A percentile compares a stretch with the other conserved stretches of the same genome.
These are phyloP conservation scores for Candida lessepsii DNA, from an alignment of 805 yeast species.

Conservation along the genomic window DNA sequence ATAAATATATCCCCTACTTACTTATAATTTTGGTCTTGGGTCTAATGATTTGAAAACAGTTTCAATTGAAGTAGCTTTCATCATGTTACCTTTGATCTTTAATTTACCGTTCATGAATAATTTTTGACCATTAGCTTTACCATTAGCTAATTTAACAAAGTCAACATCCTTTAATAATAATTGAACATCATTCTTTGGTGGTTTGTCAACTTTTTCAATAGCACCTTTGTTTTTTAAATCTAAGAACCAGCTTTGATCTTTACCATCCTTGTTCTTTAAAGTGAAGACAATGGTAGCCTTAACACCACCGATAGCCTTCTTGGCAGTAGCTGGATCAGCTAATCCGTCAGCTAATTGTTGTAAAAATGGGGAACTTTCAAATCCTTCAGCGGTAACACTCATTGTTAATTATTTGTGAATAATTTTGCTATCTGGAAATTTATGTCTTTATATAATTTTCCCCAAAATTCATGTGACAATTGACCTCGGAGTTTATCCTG, in stretches of 20 bases:
- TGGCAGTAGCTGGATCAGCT: constrained; percentile 31
- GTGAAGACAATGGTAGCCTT: constrained; percentile 65
- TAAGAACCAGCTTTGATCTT: constrained; percentile 61
- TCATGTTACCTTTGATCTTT: constrained; percentile 85
- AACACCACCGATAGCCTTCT: constrained; percentile 47
- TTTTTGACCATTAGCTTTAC: constrained; percentile 82
- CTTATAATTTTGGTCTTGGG: constrained; percentile 44
- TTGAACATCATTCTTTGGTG: constrained; percentile 59
- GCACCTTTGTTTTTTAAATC: constrained; percentile 64
- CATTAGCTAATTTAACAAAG: constrained; percentile 67
- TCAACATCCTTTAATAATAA: constrained; percentile 66
- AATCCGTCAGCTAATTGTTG: constrained; percentile 39
- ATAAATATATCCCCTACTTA: constrained; percentile 1
- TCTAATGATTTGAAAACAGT: constrained; percentile 55
- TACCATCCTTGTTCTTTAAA: constrained; percentile 59
- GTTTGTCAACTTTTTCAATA: constrained; percentile 40
- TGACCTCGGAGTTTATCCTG: constrained; percentile 8
- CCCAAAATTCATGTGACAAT: constrained; percentile 8
- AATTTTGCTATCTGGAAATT: neutral
- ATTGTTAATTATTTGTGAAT: constrained; percentile 12
- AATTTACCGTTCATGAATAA: constrained; percentile 81
- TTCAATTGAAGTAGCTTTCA: constrained; percentile 83
- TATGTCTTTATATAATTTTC: constrained; percentile 7
- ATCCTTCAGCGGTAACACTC: constrained; percentile 37
- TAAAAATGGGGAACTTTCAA: constrained; percentile 43